Conservation (phyloP, 176 grass and related monocot species). For the Phyllostachys edulis region DNA sequence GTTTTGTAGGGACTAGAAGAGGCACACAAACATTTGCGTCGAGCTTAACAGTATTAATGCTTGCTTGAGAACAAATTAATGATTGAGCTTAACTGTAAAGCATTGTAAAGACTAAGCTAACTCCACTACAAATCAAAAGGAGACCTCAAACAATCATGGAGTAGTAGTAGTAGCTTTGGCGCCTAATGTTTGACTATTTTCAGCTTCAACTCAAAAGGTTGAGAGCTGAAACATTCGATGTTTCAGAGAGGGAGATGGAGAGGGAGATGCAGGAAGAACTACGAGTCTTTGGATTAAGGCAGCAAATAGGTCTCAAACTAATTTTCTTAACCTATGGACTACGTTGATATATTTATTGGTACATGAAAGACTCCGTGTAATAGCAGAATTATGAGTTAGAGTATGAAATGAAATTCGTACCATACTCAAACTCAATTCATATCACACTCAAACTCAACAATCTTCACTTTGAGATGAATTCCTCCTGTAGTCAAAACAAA, state of each 20-base stretch:
- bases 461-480: too few relatives aligned
- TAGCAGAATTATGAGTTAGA: too few relatives aligned
- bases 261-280: not conserved
- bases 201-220: not conserved
- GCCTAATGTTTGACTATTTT: not conserved
- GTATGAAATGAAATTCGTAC: too few relatives aligned
- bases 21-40: conserved; percentile 1
- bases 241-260: too few relatives aligned
- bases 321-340: too few relatives aligned
- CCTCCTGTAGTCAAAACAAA: too few relatives aligned
- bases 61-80: not conserved
- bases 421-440: too few relatives aligned
- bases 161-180: not conserved
- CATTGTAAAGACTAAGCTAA: not conserved
- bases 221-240: not conserved
- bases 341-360: too few relatives aligned
- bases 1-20: not conserved
- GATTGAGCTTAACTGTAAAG: not conserved
- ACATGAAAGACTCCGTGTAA: too few relatives aligned
- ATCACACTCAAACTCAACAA: too few relatives aligned
- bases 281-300: too few relatives aligned
- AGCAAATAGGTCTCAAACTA: too few relatives aligned
- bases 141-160: not conserved
- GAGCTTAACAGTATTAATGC: not conserved
- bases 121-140: not conserved